Evolutionary conservation across 2,329 filamentous ascomycete species (phyloP).

Genomic region (Bipolaris victoriae): DNA sequence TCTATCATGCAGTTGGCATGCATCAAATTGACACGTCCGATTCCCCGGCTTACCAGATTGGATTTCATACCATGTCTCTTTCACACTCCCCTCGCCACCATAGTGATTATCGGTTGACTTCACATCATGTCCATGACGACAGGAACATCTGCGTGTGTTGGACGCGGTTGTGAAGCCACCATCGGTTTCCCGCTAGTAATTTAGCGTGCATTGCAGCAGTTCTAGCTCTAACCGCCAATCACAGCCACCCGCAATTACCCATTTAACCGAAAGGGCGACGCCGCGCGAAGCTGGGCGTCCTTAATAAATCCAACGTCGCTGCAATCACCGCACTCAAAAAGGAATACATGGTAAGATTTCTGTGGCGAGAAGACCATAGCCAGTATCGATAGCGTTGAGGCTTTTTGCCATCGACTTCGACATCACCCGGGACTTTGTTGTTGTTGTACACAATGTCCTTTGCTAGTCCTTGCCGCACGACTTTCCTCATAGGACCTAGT

Average conservation of each 20-base stretch:
- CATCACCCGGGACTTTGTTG: too few species aligned
- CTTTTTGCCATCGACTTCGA: too few species aligned
- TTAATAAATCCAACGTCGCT: neutral
- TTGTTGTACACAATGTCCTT: too few species aligned
- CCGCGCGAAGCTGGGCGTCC: neutral
- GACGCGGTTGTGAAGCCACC: conserved; percentile 10
- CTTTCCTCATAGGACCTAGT: too few species aligned
- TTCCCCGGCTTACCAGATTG: neutral
- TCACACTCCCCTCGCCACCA: neutral
- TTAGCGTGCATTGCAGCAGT: neutral
- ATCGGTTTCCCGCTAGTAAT: neutral
- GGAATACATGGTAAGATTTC: too few species aligned
- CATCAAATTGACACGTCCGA: neutral
- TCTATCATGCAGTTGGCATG: conserved; percentile 5
- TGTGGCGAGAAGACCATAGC: too few species aligned
- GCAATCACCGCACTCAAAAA: neutral
- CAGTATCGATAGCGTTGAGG: too few species aligned
- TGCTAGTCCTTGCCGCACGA: too few species aligned
- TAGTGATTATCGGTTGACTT: conserved; percentile 1
- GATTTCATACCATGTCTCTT: neutral
- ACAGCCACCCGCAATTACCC: conserved; percentile 5
- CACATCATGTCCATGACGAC: conserved; percentile 5
- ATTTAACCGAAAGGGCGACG: conserved; percentile 7
- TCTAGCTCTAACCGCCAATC: conserved; percentile 1
- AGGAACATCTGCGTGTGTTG: neutral